Evolutionary conservation across 2,329 filamentous ascomycete species (phyloP).

Genomic region (Colletotrichum higginsianum): DNA sequence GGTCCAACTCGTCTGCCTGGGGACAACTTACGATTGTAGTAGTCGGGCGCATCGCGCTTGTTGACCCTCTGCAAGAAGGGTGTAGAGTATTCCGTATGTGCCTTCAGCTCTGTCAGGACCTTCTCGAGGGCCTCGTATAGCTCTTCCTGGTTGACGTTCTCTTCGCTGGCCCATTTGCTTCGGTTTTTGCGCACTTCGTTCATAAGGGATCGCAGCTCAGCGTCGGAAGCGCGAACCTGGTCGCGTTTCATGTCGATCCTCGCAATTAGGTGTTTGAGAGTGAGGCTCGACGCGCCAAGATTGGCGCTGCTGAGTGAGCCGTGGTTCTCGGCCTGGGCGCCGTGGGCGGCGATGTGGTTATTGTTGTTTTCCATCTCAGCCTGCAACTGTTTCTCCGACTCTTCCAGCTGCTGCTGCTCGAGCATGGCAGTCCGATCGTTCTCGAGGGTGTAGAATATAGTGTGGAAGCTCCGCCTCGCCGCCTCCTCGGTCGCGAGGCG

Average conservation of each 20-base stretch:
- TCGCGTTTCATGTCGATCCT: conserved; percentile 94
- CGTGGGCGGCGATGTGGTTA: conserved; percentile 64
- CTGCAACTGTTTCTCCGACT: conserved; percentile 95
- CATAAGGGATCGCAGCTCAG: conserved; percentile 91
- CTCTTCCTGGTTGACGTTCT: conserved; percentile 97
- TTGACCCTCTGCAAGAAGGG: conserved; percentile 95
- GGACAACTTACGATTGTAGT: conserved; percentile 82
- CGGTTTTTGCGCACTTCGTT: conserved; percentile 98
- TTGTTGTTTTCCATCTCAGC: conserved; percentile 87
- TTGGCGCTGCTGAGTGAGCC: conserved; percentile 95
- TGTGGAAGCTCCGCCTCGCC: conserved; percentile 91
- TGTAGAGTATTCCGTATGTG: conserved; percentile 97
- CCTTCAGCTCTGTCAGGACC: conserved; percentile 96
- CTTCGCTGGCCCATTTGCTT: conserved; percentile 99
- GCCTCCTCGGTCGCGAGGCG: conserved; percentile 92
- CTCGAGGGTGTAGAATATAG: conserved; percentile 94
- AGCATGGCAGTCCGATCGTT: conserved; percentile 97
- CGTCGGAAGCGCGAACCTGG: conserved; percentile 91
- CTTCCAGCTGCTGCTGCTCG: conserved; percentile 96
- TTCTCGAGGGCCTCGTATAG: conserved; percentile 97
- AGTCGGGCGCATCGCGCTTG: conserved; percentile 97
- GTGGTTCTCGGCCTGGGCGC: conserved; percentile 75
- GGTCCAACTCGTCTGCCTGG: conserved; percentile 22
- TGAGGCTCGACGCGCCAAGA: conserved; percentile 94
- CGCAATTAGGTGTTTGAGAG: conserved; percentile 96